phyloP scores from a whole-genome alignment of 345 rosid species.

The Stellera chamaejasme region DNA sequence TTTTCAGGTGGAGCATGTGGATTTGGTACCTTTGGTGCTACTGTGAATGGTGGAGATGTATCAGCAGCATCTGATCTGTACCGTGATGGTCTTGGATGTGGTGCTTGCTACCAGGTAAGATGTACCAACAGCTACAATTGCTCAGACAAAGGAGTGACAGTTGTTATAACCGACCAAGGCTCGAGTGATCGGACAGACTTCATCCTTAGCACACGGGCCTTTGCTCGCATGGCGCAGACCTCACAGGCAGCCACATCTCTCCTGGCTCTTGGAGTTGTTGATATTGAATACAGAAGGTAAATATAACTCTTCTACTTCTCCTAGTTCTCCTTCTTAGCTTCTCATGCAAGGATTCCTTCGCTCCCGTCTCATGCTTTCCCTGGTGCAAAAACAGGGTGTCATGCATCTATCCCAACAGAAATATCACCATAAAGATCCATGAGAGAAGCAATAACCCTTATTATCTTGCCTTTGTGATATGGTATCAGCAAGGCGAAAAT shows the following conservation, averaged over 20 bases:
- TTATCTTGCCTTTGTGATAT: conserved; percentile 49
- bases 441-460: conserved; percentile 55
- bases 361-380: background rate
- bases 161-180: conserved; percentile 59
- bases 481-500: conserved; percentile 59
- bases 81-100: conserved; percentile 58
- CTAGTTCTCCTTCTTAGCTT: no score
- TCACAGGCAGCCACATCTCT: conserved; percentile 34
- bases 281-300: conserved; percentile 55
- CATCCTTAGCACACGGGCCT: conserved; percentile 51
- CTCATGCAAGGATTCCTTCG: background rate
- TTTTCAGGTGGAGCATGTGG: conserved; percentile 58
- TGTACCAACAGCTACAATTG: conserved; percentile 48
- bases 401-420: conserved; percentile 53
- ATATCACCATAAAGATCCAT: conserved; percentile 59
- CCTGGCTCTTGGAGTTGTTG: conserved; percentile 39
- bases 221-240: conserved; percentile 52
- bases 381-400: conserved; percentile 31
- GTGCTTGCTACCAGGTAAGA: conserved; percentile 64
- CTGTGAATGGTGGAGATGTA: conserved; percentile 61
- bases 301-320: no score
- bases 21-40: conserved; percentile 61
- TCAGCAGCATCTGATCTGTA: conserved; percentile 58
- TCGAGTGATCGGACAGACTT: conserved; percentile 41
- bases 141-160: conserved; percentile 42